Percentiles rank a stretch among this genome's conserved stretches.
These are phyloP conservation scores for Didymella keratinophila DNA, from an alignment of 2,329 filamentous ascomycete species.

Conservation along the genomic window DNA sequence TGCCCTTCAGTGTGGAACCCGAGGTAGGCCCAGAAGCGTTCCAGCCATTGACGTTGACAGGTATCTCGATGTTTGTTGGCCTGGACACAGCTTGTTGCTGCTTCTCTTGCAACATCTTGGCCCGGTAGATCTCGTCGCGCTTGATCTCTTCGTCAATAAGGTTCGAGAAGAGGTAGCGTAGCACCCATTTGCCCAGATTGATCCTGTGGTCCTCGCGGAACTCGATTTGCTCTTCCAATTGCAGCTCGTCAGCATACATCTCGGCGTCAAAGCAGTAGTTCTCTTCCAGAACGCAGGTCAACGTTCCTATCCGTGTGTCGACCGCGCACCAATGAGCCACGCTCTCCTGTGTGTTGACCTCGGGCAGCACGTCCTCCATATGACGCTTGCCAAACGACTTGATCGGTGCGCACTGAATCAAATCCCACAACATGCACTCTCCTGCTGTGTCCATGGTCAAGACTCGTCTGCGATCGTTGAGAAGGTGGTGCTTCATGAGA, in stretches of 20 bases:
- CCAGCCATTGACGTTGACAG: slow-evolving; percentile 58
- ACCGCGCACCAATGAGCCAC: slow-evolving; percentile 97
- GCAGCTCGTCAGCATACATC: slow-evolving; percentile 91
- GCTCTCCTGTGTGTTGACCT: slow-evolving; percentile 86
- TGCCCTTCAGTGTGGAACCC: slow-evolving; percentile 64
- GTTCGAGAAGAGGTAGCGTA: slow-evolving; percentile 89
- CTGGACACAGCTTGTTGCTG: slow-evolving; percentile 58
- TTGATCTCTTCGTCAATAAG: slow-evolving; percentile 90
- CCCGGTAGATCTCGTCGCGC: slow-evolving; percentile 78
- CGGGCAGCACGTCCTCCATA: slow-evolving; percentile 86
- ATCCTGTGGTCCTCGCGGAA: slow-evolving; percentile 96
- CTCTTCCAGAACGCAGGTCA: slow-evolving; percentile 90
- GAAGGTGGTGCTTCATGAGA: slow-evolving; percentile 87
- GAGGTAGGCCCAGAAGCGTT: slow-evolving; percentile 55
- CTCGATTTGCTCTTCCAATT: slow-evolving; percentile 74
- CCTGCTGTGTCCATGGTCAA: slow-evolving; percentile 94
- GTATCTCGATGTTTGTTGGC: slow-evolving; percentile 68
- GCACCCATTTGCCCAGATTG: slow-evolving; percentile 95
- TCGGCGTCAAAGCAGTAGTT: slow-evolving; percentile 98
- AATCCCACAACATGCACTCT: slow-evolving; percentile 93
- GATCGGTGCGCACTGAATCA: slow-evolving; percentile 88
- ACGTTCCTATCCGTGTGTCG: slow-evolving; percentile 88
- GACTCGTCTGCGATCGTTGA: slow-evolving; percentile 89
- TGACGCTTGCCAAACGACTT: slow-evolving; percentile 94
- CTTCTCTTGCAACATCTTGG: slow-evolving; percentile 71